Base-by-base conservation (phyloP, 1,139 yeast genomes). In the Kurtzmaniella natalensis region DNA sequence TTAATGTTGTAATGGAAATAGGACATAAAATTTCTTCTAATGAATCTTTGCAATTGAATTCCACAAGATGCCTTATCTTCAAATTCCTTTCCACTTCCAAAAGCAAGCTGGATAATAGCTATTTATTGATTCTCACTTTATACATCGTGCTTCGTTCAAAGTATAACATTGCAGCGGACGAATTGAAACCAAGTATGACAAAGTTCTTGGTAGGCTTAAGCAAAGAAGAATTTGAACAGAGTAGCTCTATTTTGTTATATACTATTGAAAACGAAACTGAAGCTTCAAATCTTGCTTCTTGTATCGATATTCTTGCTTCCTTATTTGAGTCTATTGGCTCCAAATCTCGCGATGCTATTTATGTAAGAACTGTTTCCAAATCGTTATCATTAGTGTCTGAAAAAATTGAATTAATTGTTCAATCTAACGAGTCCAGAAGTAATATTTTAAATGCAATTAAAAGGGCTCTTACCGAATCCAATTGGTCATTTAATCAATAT, bases 401-500 rank as follows among this genome's bases (percentile, higher is more conserved):
- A n/a, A 26, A 26, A 5, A 17, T 17, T 10, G 18, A 18, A 3
- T 9, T 11, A 31, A 40, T 15, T 35, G 34, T 10, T 22, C 38
- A 1, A 29, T 33, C 28, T 32, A 34, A n/a, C 45, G 41, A 17
- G 7, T 29, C 38, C 2, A 33, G 33, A 1, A 21, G 20, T 2
- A 19, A 28, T 1, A 32, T 54, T 8, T 40, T 59, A 35, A 28
- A 31, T 1, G 35, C 49, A 7, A 34, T 77, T n/a, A 72, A 66
- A 34, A 36, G 48, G 1, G 45, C 70, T 11, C 56, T 81, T 17
- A 57, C 72, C 7, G 72, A 72, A 3, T 70, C 71, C 42, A 47
- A 74, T 0, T 78, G 86, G 83, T 45, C 74, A 1, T 67, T 85
- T 36, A 66, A 73, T n/a, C 96, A 86, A 51, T 82, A 81, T 48